phyloP scores from a whole-genome alignment of 441 rosid species.

The Eruca vesicaria region DNA sequence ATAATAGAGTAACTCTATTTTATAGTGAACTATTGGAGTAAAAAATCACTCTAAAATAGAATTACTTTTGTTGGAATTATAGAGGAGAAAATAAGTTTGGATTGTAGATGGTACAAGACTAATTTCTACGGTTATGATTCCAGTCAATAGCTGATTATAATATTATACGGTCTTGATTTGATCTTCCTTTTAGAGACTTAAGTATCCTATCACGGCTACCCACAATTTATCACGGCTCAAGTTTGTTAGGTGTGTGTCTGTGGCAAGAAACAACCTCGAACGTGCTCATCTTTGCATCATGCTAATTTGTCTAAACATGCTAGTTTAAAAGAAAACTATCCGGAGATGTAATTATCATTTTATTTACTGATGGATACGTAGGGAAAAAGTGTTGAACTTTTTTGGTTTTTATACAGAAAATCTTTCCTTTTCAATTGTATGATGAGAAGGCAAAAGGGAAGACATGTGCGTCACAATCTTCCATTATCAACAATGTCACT shows the following conservation, averaged over 20 bases:
- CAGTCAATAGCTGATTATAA: neutral
- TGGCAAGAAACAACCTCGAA: neutral
- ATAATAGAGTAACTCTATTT: too few relatives aligned
- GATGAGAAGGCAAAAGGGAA: neutral
- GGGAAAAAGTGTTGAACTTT: neutral
- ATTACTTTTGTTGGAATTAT: too few relatives aligned
- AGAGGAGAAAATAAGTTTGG: too few relatives aligned
- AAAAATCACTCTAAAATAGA: too few relatives aligned
- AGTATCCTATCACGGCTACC: neutral
- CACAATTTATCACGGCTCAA: neutral
- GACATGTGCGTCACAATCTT: conserved; percentile 2
- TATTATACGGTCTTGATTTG: neutral
- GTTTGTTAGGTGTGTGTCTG: neutral
- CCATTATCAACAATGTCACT: conserved; percentile 15
- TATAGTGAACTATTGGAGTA: too few relatives aligned
- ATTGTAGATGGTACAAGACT: too few relatives aligned
- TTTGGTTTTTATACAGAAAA: neutral
- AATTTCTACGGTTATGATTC: neutral
- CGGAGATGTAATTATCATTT: neutral
- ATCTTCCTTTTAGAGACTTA: neutral
- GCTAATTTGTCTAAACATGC: neutral
- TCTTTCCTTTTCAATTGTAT: neutral
- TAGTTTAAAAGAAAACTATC: neutral
- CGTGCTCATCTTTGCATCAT: neutral
- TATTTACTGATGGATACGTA: neutral